These are phyloP conservation scores for Ganoderma lingzhi DNA, from an alignment of 1,284 basidiomycete genomes.

Conservation along the genomic window DNA sequence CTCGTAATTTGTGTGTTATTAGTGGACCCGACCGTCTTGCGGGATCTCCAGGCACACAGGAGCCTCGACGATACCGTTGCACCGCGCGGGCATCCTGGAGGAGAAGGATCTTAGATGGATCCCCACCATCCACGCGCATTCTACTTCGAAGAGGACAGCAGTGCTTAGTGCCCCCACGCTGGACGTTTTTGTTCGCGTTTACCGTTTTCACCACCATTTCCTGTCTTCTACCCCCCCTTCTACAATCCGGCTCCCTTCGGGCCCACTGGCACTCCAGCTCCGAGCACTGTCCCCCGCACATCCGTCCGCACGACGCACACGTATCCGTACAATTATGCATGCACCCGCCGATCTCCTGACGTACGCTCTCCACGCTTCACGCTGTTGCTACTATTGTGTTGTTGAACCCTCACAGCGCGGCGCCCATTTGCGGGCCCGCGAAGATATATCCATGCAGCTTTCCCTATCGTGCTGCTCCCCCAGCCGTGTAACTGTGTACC, in stretches of 20 bases:
- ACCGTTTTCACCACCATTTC: conserved; percentile 5
- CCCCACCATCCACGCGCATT: conserved; percentile 7
- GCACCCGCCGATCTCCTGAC: conserved; percentile 12
- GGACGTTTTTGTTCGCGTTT: conserved; percentile 30
- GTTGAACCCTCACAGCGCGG: conserved; percentile 15
- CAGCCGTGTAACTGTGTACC: conserved; percentile 5
- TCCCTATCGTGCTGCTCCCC: background rate
- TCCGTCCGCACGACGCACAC: conserved; percentile 9
- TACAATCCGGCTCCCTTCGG: background rate
- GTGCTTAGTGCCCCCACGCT: conserved; percentile 32
- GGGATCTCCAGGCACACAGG: conserved; percentile 87
- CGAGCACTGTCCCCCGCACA: conserved; percentile 1
- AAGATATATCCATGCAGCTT: conserved; percentile 27
- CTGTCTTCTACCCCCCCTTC: background rate
- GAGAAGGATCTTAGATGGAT: conserved; percentile 22
- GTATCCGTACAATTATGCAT: conserved; percentile 4
- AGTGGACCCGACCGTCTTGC: conserved; percentile 90
- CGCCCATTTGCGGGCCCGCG: conserved; percentile 18
- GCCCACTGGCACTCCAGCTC: conserved; percentile 1
- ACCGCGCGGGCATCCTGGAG: conserved; percentile 26
- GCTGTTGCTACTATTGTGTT: conserved; percentile 26
- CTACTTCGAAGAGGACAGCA: conserved; percentile 30
- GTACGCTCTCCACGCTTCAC: conserved; percentile 15
- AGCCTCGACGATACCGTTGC: conserved; percentile 70
- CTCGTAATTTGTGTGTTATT: conserved; percentile 30